A percentile compares a stretch with the other conserved stretches of the same genome.
Evolutionary conservation across 108 stramenopile species (phyloP).

Genomic region (Schizochytrium sp.): DNA sequence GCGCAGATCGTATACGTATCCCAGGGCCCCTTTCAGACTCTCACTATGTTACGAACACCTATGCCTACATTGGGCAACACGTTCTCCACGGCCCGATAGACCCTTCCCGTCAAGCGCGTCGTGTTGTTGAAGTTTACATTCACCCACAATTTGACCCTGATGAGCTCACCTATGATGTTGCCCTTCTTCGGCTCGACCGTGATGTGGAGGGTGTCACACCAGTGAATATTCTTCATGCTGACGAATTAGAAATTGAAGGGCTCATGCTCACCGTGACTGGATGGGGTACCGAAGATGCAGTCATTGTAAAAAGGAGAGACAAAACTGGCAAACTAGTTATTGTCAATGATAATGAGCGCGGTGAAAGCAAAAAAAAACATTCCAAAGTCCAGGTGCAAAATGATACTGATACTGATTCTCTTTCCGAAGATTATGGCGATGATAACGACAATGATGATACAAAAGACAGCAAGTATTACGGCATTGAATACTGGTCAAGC

Average conservation of each 20-base stretch:
- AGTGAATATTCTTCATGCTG: not conserved
- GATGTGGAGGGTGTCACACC: not conserved
- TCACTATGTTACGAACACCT: not conserved
- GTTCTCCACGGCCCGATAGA: not conserved
- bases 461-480: not conserved
- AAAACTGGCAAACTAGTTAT: not conserved
- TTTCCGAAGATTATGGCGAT: not conserved
- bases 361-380: too few relatives aligned
- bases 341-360: too few relatives aligned
- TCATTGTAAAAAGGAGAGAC: not conserved
- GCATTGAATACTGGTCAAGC: not conserved
- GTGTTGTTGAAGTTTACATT: constrained; percentile 27
- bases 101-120: not conserved
- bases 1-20: not conserved
- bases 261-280: constrained; percentile 18
- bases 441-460: not conserved
- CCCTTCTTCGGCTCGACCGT: not conserved
- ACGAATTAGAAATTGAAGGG: not conserved
- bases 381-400: too few relatives aligned
- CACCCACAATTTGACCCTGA: constrained; percentile 33
- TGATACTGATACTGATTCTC: too few relatives aligned
- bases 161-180: not conserved
- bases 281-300: not conserved
- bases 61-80: not conserved
- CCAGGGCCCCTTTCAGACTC: not conserved